Base-by-base conservation (phyloP, 2,329 filamentous ascomycete genomes). In the Ophiostoma himal-ulmi region DNA sequence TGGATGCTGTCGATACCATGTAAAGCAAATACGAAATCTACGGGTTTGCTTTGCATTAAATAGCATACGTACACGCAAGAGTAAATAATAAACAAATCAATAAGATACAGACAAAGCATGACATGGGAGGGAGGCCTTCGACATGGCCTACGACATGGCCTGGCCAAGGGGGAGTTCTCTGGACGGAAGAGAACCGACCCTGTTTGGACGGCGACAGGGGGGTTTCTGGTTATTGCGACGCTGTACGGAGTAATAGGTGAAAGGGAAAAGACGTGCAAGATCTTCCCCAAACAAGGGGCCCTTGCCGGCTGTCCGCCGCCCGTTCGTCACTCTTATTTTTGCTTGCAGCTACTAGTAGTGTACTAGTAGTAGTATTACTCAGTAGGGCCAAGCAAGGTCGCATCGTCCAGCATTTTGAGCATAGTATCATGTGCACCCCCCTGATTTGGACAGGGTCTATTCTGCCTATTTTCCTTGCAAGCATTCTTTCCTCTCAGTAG, bases 151-250 rank as follows among this genome's bases (percentile, higher is more conserved):
- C 14, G 39, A 13, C 14, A 44, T 6, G 48, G 48, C 52, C 52
- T 57, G 57, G 22, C 26, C 57, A 62, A 20, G 57, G 57, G 57
- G 57, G 14, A 34, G 3, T 30, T 34, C 57, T 62, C 57, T 62
- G 57, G 57, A 62, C 57, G 57, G 57, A 62, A 62, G 57, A 62
- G 26, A 62, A 34, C 5, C n/a, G 57, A 34, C 57, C 57, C 57
- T 62, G 57, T 62, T 62, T 62, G 57, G 57, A 62, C 26, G 57
- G 57, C 26, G 57, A 62, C 57, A 62, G 57, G 57, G 54, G 57
- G n/a, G n/a, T 22, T 22, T 57, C 52, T 48, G 52, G 3, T 22
- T 22, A 57, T 14, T 34, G 26, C 52, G 5, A 57, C 52, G 52
- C 22, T 57, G 52, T 57, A 57, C n/a, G 52, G 22, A 26, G 22